A percentile compares a stretch with the other conserved stretches of the same genome.
phyloP scores from a whole-genome alignment of 2,329 filamentous ascomycete species.

The Daldinia eschscholtzii region DNA sequence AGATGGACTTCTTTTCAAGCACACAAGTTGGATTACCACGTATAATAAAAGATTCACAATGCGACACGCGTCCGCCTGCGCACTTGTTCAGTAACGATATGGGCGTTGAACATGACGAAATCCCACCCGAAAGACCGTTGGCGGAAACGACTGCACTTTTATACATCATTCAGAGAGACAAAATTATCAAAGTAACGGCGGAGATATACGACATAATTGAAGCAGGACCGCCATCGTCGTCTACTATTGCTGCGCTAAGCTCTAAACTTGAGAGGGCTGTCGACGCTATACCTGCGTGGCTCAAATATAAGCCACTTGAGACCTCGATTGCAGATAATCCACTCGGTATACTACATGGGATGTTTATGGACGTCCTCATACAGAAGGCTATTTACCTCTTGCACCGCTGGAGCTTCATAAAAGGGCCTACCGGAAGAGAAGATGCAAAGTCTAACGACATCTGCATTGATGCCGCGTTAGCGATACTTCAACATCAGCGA shows the following conservation, averaged over 20 bases:
- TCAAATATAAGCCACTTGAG: slow-evolving; percentile 10
- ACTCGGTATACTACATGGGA: background rate
- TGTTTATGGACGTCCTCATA: slow-evolving; percentile 5
- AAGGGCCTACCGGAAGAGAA: background rate
- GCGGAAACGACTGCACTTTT: slow-evolving; percentile 18
- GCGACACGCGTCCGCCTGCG: slow-evolving; percentile 13
- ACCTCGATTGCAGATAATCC: slow-evolving; percentile 3
- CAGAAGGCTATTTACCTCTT: slow-evolving; percentile 11
- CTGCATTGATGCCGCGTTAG: slow-evolving; percentile 5
- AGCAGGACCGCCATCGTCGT: background rate
- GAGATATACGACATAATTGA: slow-evolving; percentile 21
- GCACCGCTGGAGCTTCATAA: slow-evolving; percentile 11
- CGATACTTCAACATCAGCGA: slow-evolving; percentile 1
- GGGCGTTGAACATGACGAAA: slow-evolving; percentile 5
- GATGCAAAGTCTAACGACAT: slow-evolving; percentile 1
- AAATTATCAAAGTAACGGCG: background rate
- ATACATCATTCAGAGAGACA: slow-evolving; percentile 12
- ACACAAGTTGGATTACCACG: slow-evolving; percentile 21
- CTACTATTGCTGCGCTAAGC: background rate
- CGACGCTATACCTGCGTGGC: slow-evolving; percentile 5
- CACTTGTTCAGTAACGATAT: slow-evolving; percentile 20
- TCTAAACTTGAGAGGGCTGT: slow-evolving; percentile 5
- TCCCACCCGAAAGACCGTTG: slow-evolving; percentile 9
- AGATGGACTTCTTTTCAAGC: slow-evolving; percentile 18
- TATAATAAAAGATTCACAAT: slow-evolving; percentile 20